Evolutionary conservation across 768 basidiomycete genomes (phyloP), one percentile per base, ranked within the genome.

Genomic region (Kwoniella bestiolae): DNA sequence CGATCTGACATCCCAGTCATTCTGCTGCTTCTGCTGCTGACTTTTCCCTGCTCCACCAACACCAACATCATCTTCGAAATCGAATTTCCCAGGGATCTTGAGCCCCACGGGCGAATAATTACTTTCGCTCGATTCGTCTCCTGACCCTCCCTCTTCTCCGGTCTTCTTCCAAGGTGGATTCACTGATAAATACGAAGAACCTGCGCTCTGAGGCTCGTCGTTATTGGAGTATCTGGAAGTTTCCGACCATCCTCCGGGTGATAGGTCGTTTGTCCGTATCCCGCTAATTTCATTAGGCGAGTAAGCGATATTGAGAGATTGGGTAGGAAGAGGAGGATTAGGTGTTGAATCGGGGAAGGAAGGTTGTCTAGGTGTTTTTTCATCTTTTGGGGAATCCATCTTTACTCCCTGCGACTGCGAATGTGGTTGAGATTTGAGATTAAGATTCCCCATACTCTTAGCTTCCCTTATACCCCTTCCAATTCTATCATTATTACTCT

Each of bases 181-280:
- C n/a, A 25, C 45, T n/a, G 57, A 46, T 2, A 47, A 23, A 59
- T n/a, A 41, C 6, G 41, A 46, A 32, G 44, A 21, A 34, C 14
- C 6, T 11, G 57, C 57, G 38, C 57, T 59, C 26, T 46, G 26
- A 16, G 57, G 44, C 31, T n/a, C 46, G 8, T 63, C 53, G 18
- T 28, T 55, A 41, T 45, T 63, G 23, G 62, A 63, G 29, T 63
- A 63, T 32, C 31, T 56, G 0, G 44, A 47, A 35, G 53, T 47
- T 26, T 63, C 62, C 7, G 62, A 63, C 53, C 55, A 63, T 47
- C 62, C 62, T 18, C 62, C 62, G 23, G 62, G 62, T 34, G 53
- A 56, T 1, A 53, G 16, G 21, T 32, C 61, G 25, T 53, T 49
- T 46, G 26, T 60, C 58, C 29, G 32, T 1, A 34, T 47, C 1